phyloP scores from a whole-genome alignment of 78 protist species.

The Dictyostelium brefeldianum region DNA sequence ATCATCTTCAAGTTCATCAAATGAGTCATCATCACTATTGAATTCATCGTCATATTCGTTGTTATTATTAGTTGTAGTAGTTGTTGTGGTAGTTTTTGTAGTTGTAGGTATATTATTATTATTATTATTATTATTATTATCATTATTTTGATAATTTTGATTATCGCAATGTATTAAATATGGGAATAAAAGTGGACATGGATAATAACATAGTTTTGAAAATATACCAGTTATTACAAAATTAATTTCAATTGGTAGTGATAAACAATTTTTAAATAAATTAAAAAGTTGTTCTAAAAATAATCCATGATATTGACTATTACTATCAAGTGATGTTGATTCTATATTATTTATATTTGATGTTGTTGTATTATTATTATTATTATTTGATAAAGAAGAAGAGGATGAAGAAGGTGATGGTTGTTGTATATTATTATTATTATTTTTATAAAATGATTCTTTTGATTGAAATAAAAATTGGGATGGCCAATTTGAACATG shows the following conservation, averaged over 20 bases:
- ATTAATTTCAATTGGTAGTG: constrained; percentile 61
- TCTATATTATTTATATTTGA: background rate
- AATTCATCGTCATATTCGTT: background rate
- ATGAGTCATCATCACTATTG: background rate
- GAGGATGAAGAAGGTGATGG: background rate
- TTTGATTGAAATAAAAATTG: constrained; percentile 24
- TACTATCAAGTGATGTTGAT: background rate
- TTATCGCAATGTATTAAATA: constrained; percentile 36
- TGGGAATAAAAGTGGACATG: constrained; percentile 73
- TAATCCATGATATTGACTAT: constrained; percentile 23
- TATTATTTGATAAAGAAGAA: background rate
- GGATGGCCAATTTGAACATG: constrained; percentile 48
- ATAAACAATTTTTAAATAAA: constrained; percentile 24
- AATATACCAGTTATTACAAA: constrained; percentile 63
- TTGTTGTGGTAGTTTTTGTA: background rate
- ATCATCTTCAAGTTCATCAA: background rate
- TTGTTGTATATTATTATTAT: background rate
- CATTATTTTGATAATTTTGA: background rate
- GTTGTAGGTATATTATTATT: background rate
- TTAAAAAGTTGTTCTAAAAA: constrained; percentile 31
- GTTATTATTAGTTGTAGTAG: background rate
- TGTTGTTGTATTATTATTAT: constrained; percentile 10
- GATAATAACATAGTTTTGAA: constrained; percentile 71
- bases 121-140: background rate
- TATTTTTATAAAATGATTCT: background rate